Base-by-base conservation (phyloP, 139 green algal species). In the Chlorella sp. region DNA sequence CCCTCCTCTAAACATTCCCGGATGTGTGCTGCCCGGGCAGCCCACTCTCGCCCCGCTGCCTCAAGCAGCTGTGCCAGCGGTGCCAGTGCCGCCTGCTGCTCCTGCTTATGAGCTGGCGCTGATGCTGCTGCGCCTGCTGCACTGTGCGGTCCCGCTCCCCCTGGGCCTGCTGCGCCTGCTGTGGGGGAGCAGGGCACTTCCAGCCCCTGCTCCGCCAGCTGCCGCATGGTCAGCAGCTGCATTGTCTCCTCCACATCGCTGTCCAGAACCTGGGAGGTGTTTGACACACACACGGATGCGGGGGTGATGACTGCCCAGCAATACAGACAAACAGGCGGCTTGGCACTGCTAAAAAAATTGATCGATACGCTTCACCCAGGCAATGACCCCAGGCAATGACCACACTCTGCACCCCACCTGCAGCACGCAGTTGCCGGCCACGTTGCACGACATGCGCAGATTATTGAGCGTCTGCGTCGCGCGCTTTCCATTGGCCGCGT, bases 391-490 rank as follows among this genome's bases (percentile, higher is more conserved):
- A 9, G 9, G 44, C 6, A 6, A 51, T 9, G 7, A 51, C 44
- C 44, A 16, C 44, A 51, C 6, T 16, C 7, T 16, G 25, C 38
- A 0, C 0, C 30, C 0, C 75, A 70, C 87, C 68, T 80, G 79
- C 65, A 95, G 47, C 32, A 85, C 69, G 81, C 88, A 91, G 41
- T 90, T 88, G 70, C 96, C 96, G 6, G 96, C 92, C 69, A 99
- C 93, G 89, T 94, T 98, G 92, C 94, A 98, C 1, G 93, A 88
- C 73, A 91, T 56, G 70, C 93, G 87, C 63, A 98, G 86, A 87
- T 99, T 99, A 34, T 80, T 51, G 57, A 98, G 79, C 87, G 96
- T 94, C 90, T 95, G 86, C 21, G 73, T 80, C 60, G 90, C 91
- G 86, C 88, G 94, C 78, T 92, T 92, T 56, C 36, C n/a, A 63